Percentiles rank a stretch among this genome's conserved stretches.
Conservation (phyloP, 2,329 filamentous ascomycete species). For the Aschersonia sp. region DNA sequence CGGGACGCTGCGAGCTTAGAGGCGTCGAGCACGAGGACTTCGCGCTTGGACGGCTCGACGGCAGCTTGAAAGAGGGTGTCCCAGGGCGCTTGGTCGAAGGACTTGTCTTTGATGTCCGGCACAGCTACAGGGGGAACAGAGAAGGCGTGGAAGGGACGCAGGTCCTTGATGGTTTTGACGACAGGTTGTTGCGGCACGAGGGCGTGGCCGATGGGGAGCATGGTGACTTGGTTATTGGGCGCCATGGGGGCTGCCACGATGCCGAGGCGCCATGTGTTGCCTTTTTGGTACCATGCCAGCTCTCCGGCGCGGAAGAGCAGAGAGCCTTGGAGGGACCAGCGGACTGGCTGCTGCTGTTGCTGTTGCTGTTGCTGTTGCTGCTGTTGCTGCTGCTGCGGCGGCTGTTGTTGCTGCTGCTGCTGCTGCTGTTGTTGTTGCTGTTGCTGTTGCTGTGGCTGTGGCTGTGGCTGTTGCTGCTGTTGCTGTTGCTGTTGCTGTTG, state of each 20-base stretch:
- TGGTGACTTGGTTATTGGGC: slow-evolving; percentile 15
- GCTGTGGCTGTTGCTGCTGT: neutral
- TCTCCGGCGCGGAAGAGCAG: slow-evolving; percentile 32
- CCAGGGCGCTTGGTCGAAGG: slow-evolving; percentile 29
- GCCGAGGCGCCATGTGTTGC: slow-evolving; percentile 32
- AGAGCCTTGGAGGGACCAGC: slow-evolving; percentile 19
- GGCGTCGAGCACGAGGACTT: slow-evolving; percentile 30
- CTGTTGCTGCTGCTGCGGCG: slow-evolving; percentile 1
- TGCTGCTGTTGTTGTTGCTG: slow-evolving; percentile 3
- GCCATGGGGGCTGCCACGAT: slow-evolving; percentile 20
- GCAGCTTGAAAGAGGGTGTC: slow-evolving; percentile 18
- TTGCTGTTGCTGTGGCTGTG: slow-evolving; percentile 1
- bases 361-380: slow-evolving; percentile 10
- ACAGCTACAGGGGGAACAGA: slow-evolving; percentile 30
- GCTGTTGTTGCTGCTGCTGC: slow-evolving; percentile 6
- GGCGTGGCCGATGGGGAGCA: slow-evolving; percentile 26
- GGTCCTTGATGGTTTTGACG: slow-evolving; percentile 22
- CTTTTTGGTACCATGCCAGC: slow-evolving; percentile 34
- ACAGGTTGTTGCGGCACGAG: slow-evolving; percentile 22
- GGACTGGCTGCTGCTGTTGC: slow-evolving; percentile 6
- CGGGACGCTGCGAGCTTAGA: slow-evolving; percentile 35
- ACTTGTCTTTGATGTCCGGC: slow-evolving; percentile 21
- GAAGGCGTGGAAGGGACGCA: slow-evolving; percentile 36
- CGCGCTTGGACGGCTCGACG: slow-evolving; percentile 21
- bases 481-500: too few species aligned